Evolutionary conservation across 176 grass and related monocot species (phyloP).

Genomic region (Carex pumila): DNA sequence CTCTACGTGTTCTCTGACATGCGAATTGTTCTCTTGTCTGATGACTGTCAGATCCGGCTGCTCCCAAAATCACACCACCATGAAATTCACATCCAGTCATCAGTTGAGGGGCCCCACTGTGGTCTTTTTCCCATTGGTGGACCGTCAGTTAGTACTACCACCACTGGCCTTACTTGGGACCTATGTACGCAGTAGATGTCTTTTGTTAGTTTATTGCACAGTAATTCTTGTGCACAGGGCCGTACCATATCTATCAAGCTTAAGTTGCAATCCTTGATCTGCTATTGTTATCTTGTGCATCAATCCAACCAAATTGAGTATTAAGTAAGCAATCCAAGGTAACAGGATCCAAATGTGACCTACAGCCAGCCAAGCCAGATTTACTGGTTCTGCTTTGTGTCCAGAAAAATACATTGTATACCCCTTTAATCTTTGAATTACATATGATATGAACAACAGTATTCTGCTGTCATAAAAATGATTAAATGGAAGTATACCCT

Average conservation of each 20-base stretch:
- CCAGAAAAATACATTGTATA: background rate
- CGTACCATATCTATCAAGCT: background rate
- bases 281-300: background rate
- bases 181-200: constrained; percentile 29
- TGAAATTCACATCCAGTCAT: constrained; percentile 54
- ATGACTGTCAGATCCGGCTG: constrained; percentile 67
- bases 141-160: constrained; percentile 48
- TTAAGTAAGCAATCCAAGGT: background rate
- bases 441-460: background rate
- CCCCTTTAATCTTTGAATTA: background rate
- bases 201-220: background rate
- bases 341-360: background rate
- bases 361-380: background rate
- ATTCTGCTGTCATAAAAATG: background rate
- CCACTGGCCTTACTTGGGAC: constrained; percentile 57
- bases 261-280: background rate
- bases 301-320: background rate
- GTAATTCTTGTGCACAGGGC: background rate
- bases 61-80: constrained; percentile 53
- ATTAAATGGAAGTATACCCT: background rate
- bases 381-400: background rate
- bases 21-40: constrained; percentile 59
- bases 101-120: constrained; percentile 58
- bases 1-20: constrained; percentile 60
- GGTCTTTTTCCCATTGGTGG: constrained; percentile 58